Conservation (phyloP, 768 basidiomycete genomes). For the Collybiopsis confluens region DNA sequence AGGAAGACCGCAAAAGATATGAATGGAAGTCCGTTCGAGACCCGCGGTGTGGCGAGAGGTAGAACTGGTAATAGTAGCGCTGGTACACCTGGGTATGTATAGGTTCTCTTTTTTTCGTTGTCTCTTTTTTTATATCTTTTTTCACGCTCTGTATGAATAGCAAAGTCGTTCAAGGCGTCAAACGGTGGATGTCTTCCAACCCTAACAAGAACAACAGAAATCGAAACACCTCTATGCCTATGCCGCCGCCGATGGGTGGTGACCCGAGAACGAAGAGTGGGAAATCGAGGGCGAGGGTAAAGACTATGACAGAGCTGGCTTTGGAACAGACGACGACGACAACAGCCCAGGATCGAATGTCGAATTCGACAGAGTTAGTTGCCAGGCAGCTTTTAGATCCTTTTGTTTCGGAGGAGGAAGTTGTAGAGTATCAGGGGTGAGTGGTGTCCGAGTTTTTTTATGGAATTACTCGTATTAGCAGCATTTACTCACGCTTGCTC, state of each 20-base stretch:
- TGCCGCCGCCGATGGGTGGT: too few species aligned
- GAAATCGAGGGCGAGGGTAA: too few species aligned
- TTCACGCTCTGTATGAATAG: too few species aligned
- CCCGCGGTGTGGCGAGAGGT: conserved; percentile 43
- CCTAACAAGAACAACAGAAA: conserved; percentile 39
- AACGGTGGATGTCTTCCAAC: conserved; percentile 69
- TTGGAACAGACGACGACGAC: too few species aligned
- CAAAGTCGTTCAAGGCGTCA: conserved; percentile 76
- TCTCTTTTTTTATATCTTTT: not conserved
- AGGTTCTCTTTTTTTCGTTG: not conserved
- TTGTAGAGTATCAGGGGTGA: conserved; percentile 70
- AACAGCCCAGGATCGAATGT: too few species aligned
- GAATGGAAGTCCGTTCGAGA: conserved; percentile 72
- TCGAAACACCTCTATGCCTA: conserved; percentile 22
- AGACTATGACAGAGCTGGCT: too few species aligned
- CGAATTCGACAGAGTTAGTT: conserved; percentile 53
- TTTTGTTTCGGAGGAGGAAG: conserved; percentile 57
- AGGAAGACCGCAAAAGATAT: conserved; percentile 70
- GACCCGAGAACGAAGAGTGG: too few species aligned
- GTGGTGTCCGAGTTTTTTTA: too few species aligned
- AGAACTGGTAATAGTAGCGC: conserved; percentile 35
- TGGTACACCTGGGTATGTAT: not conserved
- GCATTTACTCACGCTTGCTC: too few species aligned
- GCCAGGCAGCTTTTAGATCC: conserved; percentile 59
- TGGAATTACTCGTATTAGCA: too few species aligned